phyloP scores from a whole-genome alignment of 495 filamentous ascomycete genomes.

The Lasiosphaeria hispida region DNA sequence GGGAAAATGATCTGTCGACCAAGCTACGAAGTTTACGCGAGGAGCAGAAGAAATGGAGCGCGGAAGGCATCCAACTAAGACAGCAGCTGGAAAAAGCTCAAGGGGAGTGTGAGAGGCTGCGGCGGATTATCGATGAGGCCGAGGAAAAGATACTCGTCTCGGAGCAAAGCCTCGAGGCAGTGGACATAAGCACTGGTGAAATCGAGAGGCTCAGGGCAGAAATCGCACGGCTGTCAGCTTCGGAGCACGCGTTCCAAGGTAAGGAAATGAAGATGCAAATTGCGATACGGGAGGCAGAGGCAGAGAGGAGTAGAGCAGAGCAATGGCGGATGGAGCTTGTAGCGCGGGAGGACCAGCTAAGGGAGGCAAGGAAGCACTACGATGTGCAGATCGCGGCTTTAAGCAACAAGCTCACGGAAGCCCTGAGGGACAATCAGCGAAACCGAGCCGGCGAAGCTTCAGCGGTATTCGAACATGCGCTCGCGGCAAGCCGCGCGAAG shows the following conservation, averaged over 20 bases:
- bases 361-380: constrained; percentile 42
- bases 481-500: constrained; percentile 40
- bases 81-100: constrained; percentile 51
- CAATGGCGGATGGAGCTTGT: constrained; percentile 50
- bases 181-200: constrained; percentile 58
- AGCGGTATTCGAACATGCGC: constrained; percentile 33
- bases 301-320: constrained; percentile 50
- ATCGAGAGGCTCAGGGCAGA: constrained; percentile 56
- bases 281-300: constrained; percentile 50
- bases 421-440: constrained; percentile 40
- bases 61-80: constrained; percentile 51
- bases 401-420: constrained; percentile 41
- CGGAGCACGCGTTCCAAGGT: constrained; percentile 57
- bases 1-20: constrained; percentile 61
- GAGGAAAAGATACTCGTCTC: constrained; percentile 59
- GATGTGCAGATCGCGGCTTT: constrained; percentile 44
- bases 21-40: constrained; percentile 61
- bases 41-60: constrained; percentile 64
- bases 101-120: constrained; percentile 54
- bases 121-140: constrained; percentile 56
- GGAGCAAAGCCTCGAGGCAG: constrained; percentile 57
- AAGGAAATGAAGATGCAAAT: constrained; percentile 53
- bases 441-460: constrained; percentile 35
- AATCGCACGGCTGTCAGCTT: constrained; percentile 54
- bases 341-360: constrained; percentile 51